Percentiles rank a stretch among this genome's conserved stretches.
Evolutionary conservation across 257 asterid genomes (phyloP).

Genomic region (Solanum tarijense): DNA sequence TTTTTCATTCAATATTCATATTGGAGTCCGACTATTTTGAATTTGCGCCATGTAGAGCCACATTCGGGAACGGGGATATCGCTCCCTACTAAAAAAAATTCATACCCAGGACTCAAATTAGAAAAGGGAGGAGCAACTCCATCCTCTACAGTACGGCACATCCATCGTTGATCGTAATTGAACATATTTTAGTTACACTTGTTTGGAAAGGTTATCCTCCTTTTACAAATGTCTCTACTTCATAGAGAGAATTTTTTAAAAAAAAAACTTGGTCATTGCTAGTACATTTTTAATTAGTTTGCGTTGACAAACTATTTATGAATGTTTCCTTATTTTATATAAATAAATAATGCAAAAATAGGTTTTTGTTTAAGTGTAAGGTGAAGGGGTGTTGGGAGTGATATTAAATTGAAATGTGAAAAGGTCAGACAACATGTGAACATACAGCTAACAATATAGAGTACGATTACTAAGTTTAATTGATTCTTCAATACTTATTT

Average conservation of each 20-base stretch:
- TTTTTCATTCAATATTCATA: too few relatives aligned
- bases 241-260: background rate
- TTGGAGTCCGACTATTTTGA: too few relatives aligned
- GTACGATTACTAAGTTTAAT: background rate
- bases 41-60: accelerated
- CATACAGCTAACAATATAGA: background rate
- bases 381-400: background rate
- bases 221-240: background rate
- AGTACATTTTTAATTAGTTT: background rate
- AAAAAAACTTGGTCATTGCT: background rate
- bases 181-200: background rate
- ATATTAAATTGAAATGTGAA: background rate
- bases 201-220: background rate
- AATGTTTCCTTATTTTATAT: too few relatives aligned
- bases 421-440: background rate
- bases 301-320: background rate
- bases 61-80: too few relatives aligned
- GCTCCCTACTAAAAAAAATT: too few relatives aligned
- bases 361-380: background rate
- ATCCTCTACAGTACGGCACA: too few relatives aligned
- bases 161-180: too few relatives aligned
- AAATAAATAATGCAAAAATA: background rate
- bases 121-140: too few relatives aligned
- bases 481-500: background rate
- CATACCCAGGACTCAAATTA: too few relatives aligned